phyloP scores from a whole-genome alignment of 345 rosid species.

The Aquilaria sinensis region DNA sequence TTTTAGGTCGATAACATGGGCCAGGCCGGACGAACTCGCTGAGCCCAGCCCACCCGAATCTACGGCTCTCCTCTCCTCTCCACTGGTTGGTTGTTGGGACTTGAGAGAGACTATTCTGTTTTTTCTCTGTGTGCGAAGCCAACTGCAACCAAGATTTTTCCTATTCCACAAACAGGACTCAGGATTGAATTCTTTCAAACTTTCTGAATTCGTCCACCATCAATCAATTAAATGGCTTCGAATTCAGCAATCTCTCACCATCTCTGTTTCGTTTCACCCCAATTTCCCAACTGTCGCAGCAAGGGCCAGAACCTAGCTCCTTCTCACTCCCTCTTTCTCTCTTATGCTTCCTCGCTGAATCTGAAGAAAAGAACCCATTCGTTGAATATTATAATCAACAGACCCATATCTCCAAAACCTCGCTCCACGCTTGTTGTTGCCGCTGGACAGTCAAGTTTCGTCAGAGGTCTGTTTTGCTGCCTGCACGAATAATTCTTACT shows the following conservation, averaged over 20 bases:
- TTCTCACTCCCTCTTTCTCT: constrained; percentile 18
- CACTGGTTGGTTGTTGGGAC: too few species aligned
- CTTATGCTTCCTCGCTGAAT: constrained; percentile 21
- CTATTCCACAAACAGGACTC: too few species aligned
- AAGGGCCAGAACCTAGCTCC: constrained; percentile 21
- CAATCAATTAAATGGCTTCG: constrained; percentile 10
- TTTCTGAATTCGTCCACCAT: too few species aligned
- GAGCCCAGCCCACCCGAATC: too few species aligned
- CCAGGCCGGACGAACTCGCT: too few species aligned
- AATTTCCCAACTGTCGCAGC: constrained; percentile 18
- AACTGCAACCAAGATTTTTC: too few species aligned
- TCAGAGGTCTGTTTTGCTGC: constrained; percentile 34
- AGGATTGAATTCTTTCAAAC: too few species aligned
- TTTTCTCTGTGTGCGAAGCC: too few species aligned
- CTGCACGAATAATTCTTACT: neutral
- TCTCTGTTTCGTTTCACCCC: constrained; percentile 17
- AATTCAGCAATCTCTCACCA: constrained; percentile 12
- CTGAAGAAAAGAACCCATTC: constrained; percentile 18
- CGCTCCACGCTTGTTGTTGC: constrained; percentile 23
- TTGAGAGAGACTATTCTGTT: too few species aligned
- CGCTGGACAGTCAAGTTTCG: constrained; percentile 42
- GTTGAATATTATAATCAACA: constrained; percentile 16
- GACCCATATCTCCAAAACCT: constrained; percentile 18
- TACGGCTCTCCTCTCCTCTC: too few species aligned
- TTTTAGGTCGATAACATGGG: too few species aligned